Base-by-base conservation (phyloP, 148 eudicot genomes). In the Spergularia marina region DNA sequence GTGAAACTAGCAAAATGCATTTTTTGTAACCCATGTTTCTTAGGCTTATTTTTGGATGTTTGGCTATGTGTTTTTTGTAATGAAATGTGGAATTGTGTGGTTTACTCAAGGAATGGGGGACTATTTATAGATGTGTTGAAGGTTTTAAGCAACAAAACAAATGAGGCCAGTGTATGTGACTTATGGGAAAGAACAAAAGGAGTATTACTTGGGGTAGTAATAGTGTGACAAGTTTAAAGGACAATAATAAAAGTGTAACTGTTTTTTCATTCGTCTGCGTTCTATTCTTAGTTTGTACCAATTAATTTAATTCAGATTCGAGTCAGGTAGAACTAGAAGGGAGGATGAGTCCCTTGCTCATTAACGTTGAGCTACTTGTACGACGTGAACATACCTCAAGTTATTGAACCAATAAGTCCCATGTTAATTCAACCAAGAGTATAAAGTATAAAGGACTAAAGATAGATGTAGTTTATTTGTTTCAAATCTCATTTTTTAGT, bases 1-100 rank as follows among this genome's bases (percentile, higher is more conserved):
- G 1, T 30, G 81, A 80, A 53, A 80, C 81, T 66, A 89, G 81
- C 49, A 87, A 71, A 39, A 83, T 66, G 70, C 56, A 71, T 75
- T 81, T 86, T 68, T 78, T 87, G 74, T 71, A 83, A 82, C 77
- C 87, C 89, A 89, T 88, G 73, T 6, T 41, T 30, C 36, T 52
- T 13, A 15, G 58, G 49, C 49, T 44, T 14, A 57, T 15, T 73
- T 23, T 40, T 9, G 13, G 44, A 16, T 69, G 13, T 54, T 20
- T 70, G 30, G 49, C 12, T 66, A 23, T 23, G 70, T 70, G 71
- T 17, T 9, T 67, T 13, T 34, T 34, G 49, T 63, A 40, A n/a
- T 65, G 53, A 8, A 13, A 65, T 65, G 52, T 65, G 10, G 66
- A 9, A 25, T 64, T 64, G 36, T 20, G 11, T 20, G 21, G 60